Percentiles rank a stretch among this genome's conserved stretches.
Conservation (phyloP, 768 basidiomycete species). For the Myochromella boudieri region DNA sequence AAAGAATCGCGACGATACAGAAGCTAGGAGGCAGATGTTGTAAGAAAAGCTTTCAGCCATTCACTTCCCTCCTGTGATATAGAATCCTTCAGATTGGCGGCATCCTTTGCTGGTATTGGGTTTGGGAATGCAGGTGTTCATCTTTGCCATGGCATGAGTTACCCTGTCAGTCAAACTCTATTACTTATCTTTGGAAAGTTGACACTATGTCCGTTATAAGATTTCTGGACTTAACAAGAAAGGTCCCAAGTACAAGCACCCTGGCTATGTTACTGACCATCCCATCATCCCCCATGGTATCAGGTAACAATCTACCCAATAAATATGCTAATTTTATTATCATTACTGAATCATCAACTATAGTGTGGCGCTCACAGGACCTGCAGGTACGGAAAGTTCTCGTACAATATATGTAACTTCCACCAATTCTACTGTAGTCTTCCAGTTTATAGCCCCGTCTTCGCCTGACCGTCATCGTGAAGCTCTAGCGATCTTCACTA, state of each 20-base stretch:
- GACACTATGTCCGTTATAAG: conserved; percentile 34
- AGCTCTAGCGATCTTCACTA: conserved; percentile 80
- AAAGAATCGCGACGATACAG: conserved; percentile 72
- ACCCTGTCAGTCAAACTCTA: conserved; percentile 60
- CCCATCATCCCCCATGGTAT: conserved; percentile 96
- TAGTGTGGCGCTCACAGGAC: conserved; percentile 86
- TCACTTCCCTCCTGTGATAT: not conserved
- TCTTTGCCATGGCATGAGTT: conserved; percentile 87
- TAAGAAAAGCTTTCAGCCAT: conserved; percentile 26
- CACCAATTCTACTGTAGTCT: conserved; percentile 48
- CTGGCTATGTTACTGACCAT: conserved; percentile 80
- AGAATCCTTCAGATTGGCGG: conserved; percentile 62
- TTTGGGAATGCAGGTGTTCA: conserved; percentile 95
- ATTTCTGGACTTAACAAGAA: conserved; percentile 94
- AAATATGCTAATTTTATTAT: not conserved
- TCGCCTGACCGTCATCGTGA: conserved; percentile 89
- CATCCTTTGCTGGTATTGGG: conserved; percentile 94
- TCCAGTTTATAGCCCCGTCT: conserved; percentile 94
- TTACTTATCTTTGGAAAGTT: not conserved
- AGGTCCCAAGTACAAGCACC: conserved; percentile 88
- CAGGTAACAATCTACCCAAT: conserved; percentile 40
- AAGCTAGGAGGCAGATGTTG: conserved; percentile 92
- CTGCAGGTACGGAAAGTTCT: conserved; percentile 51
- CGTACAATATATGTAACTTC: not conserved
- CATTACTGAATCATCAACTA: not conserved